Conservation (phyloP, 2,329 filamentous ascomycete species). For the Colletotrichum cordylinicola region DNA sequence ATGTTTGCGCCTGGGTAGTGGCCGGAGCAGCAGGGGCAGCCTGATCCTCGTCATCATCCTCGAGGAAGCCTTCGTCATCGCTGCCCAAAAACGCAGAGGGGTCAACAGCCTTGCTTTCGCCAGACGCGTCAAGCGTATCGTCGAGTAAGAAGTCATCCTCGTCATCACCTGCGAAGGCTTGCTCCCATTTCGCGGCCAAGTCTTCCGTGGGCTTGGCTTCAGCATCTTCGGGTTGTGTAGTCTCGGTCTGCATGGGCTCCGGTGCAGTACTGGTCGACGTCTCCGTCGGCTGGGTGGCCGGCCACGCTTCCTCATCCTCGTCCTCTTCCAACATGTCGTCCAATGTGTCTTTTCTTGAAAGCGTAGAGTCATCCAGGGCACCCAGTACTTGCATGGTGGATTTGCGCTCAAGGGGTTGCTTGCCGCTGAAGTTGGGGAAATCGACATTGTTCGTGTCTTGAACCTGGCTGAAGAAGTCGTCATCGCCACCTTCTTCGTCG, state of each 20-base stretch:
- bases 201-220: slow-evolving; percentile 56
- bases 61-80: slow-evolving; percentile 85
- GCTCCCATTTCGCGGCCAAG: slow-evolving; percentile 82
- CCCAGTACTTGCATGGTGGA: slow-evolving; percentile 72
- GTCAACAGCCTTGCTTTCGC: slow-evolving; percentile 58
- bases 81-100: slow-evolving; percentile 75
- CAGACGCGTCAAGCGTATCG: slow-evolving; percentile 51
- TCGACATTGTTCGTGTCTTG: slow-evolving; percentile 35
- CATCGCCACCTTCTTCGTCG: slow-evolving; percentile 53
- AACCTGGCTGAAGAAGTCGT: slow-evolving; percentile 68
- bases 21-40: slow-evolving; percentile 27
- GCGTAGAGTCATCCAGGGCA: slow-evolving; percentile 44
- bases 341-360: slow-evolving; percentile 26
- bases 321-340: slow-evolving; percentile 37
- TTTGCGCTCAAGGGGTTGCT: slow-evolving; percentile 64
- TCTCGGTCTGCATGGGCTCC: neutral
- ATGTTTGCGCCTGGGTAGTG: neutral
- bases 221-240: slow-evolving; percentile 20
- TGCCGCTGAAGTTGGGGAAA: slow-evolving; percentile 26
- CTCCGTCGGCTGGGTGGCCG: neutral
- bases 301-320: slow-evolving; percentile 21
- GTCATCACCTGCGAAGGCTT: slow-evolving; percentile 78
- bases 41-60: slow-evolving; percentile 62
- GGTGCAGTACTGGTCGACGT: neutral
- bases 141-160: slow-evolving; percentile 69